phyloP scores from a whole-genome alignment of 1,139 yeast species.

The Debaryomyces fabryi region DNA sequence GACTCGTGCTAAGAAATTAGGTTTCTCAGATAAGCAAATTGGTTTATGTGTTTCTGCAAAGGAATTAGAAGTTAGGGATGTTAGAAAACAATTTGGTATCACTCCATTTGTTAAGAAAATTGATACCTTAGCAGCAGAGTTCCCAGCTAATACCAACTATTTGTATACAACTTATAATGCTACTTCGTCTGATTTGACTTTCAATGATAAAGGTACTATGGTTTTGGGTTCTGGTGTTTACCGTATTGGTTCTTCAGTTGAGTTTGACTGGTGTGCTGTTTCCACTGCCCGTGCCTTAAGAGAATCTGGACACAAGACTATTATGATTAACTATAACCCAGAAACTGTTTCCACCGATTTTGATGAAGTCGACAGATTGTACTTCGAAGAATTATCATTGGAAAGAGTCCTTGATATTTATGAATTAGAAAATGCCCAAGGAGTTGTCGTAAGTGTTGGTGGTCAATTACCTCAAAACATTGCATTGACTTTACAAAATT shows the following conservation, averaged over 20 bases:
- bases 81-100: conserved; percentile 76
- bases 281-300: conserved; percentile 94
- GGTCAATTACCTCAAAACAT: conserved; percentile 98
- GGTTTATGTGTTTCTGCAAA: conserved; percentile 68
- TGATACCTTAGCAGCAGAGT: conserved; percentile 97
- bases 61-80: conserved; percentile 80
- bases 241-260: conserved; percentile 98
- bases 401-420: conserved; percentile 98
- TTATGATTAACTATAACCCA: conserved; percentile 97
- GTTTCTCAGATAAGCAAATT: conserved; percentile 94
- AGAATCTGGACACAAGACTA: conserved; percentile 82
- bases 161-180: conserved; percentile 96
- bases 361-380: conserved; percentile 96
- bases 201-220: conserved; percentile 88
- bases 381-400: conserved; percentile 91
- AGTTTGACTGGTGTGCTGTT: conserved; percentile 99
- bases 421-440: conserved; percentile 85
- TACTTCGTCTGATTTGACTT: conserved; percentile 76
- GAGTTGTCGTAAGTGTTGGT: conserved; percentile 95
- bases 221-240: conserved; percentile 98
- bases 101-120: conserved; percentile 94
- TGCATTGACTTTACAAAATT: conserved; percentile 79
- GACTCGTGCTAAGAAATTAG: conserved; percentile 85
- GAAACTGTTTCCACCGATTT: conserved; percentile 98
- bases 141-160: conserved; percentile 96